Evolutionary conservation across 352 stramenopile genomes (phyloP), one percentile per base, ranked within the genome.

Genomic region (Proteromonas lacertae): DNA sequence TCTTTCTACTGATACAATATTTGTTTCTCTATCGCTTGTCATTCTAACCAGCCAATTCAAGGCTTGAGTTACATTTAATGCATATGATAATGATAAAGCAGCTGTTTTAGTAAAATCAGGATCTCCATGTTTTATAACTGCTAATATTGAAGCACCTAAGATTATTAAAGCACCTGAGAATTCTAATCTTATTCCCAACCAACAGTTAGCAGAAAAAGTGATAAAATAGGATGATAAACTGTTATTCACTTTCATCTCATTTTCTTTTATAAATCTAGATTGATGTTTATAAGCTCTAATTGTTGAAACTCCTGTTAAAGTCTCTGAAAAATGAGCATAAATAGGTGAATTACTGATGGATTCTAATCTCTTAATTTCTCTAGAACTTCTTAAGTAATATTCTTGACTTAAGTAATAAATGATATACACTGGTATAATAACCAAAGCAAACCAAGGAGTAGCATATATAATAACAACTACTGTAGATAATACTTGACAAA

Each of bases 301-400:
- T 6, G 60, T 69, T 14, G 57, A 44, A 1, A 63, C 45, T 13
- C 66, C 66, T 40, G 69, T 58, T 4, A 75, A 38, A 2, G 76
- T 90, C 53, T 96, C 79, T 0, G 68, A 69, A n/a, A 96, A 55
- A 41, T 91, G 47, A 6, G 69, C 66, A 52, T 91, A 94, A n/a
- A 96, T 72, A 8, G 82, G 80, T 24, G 67, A 70, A 25, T 63
- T 36, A 35, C 41, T 53, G 2, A 68, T 53, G 14, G 57, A 66
- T 31, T 83, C 66, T 7, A 82, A 48, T 24, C 70, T 50, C 41
- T 79, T 76, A 17, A 86, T 48, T 45, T 86, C 64, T 19, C 69
- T 43, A 40, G 65, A 69, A 0, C 62, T 83, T 33, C 61, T 66
- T 38, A 84, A 76, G 43, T 83, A 90, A 47, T 90, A 92, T 10